These are phyloP conservation scores for Chenopodium suecicum DNA, from an alignment of 148 eudicot genomes.

Conservation along the genomic window DNA sequence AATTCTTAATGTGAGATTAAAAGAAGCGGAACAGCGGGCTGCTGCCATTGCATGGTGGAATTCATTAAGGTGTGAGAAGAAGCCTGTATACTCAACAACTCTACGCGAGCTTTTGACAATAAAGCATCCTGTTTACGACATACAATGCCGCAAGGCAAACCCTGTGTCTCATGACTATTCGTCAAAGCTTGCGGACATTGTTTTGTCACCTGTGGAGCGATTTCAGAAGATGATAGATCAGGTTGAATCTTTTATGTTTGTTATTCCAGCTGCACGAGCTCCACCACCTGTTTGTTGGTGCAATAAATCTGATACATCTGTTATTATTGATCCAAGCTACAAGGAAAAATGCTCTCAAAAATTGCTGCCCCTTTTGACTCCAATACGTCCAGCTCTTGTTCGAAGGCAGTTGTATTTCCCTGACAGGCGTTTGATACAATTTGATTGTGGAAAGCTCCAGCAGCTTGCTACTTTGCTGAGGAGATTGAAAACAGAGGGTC, in stretches of 20 bases:
- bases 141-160: conserved; percentile 46
- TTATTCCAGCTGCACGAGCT: conserved; percentile 98
- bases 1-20: conserved; percentile 70
- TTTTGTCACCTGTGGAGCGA: conserved; percentile 87
- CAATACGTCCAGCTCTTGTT: conserved; percentile 91
- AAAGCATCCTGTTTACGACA: conserved; percentile 54
- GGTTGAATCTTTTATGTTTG: conserved; percentile 96
- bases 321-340: conserved; percentile 52
- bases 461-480: conserved; percentile 86
- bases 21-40: conserved; percentile 71
- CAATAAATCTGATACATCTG: conserved; percentile 61
- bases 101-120: conserved; percentile 63
- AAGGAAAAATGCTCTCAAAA: conserved; percentile 59
- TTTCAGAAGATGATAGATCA: conserved; percentile 71
- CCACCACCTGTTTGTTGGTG: conserved; percentile 90
- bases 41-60: conserved; percentile 97
- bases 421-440: conserved; percentile 94
- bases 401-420: conserved; percentile 97
- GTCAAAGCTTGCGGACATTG: conserved; percentile 75
- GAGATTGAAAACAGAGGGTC: conserved; percentile 90
- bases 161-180: conserved; percentile 46
- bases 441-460: conserved; percentile 98
- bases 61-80: conserved; percentile 74
- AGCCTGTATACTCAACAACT: conserved; percentile 66
- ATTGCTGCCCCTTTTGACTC: conserved; percentile 74